Evolutionary conservation across 306 rosid genomes (phyloP), one percentile per base, ranked within the genome.

Genomic region (Vicia sativa): DNA sequence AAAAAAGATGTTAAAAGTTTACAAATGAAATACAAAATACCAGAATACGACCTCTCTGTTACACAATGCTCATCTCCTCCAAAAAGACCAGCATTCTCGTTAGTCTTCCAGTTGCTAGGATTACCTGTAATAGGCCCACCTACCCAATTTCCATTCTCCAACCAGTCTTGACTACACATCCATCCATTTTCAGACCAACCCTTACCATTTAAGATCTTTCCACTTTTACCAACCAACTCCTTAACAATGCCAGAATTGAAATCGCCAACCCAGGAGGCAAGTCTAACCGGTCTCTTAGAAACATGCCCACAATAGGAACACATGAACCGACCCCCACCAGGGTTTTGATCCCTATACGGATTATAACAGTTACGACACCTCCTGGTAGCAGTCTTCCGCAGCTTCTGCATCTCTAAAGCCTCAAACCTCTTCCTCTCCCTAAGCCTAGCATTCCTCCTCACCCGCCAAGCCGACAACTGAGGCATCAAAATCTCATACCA

Each of bases 401-500:
- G 84, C 80, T 90, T 95, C 77, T 90, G 99, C 90, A 95, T 34
- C 67, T 95, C 99, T 35, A 95, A 76, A 0, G 97, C 99, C 79
- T 95, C 97, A 75, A 44, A 87, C 80, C 97, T 85, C 82, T 87
- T 90, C 43, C 95, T 87, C 84, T 95, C 99, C 77, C 96, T 81
- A 52, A 95, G 86, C 56, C 85, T 75, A 0, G 96, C 91, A 69
- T 80, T 95, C 79, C 99, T 81, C 41, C 88, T 74, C 14, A 78
- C 79, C 26, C 97, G 84, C 99, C 99, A 95, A n/a, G 97, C 87
- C 1, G 99, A 95, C 41, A 95, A 81, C 86, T 84, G 93, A 11
- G 99, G 99, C 99, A 95, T 95, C 87, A 95, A 85, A 79, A 95
- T 83, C 96, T 95, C 99, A 74, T 95, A 95, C 99, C 99, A 95